A percentile compares a stretch with the other conserved stretches of the same genome.
Evolutionary conservation across 257 asterid genomes (phyloP).

Genomic region (Petrea volubilis): DNA sequence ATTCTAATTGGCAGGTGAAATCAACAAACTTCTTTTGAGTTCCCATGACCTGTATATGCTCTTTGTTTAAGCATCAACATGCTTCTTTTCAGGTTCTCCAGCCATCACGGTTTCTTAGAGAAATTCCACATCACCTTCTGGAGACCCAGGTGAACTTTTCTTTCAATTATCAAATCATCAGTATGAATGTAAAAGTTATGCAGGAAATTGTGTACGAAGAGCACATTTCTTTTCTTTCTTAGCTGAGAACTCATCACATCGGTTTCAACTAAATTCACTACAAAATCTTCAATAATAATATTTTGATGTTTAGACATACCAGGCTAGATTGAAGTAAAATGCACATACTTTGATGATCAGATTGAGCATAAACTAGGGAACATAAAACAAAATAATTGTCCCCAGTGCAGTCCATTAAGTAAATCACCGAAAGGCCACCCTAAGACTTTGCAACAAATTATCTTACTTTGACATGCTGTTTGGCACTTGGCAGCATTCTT

Average conservation of each 20-base stretch:
- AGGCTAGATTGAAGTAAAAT: not conserved
- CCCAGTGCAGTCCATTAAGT: not conserved
- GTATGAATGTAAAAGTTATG: not conserved
- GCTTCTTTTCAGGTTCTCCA: slow-evolving; percentile 73
- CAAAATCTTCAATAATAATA: slow-evolving; percentile 2
- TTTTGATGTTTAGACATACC: not conserved
- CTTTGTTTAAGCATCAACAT: slow-evolving; percentile 25
- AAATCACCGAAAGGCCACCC: not conserved
- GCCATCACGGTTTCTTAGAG: slow-evolving; percentile 93
- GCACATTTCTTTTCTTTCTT: not conserved
- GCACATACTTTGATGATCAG: slow-evolving; percentile 1
- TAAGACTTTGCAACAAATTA: not conserved
- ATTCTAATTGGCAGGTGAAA: slow-evolving; percentile 93
- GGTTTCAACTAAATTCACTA: not conserved
- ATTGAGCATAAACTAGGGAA: not conserved
- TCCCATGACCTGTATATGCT: slow-evolving; percentile 19
- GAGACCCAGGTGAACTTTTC: slow-evolving; percentile 58
- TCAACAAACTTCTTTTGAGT: slow-evolving; percentile 21
- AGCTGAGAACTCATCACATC: not conserved
- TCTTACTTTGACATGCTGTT: not conserved
- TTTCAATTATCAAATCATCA: slow-evolving; percentile 9
- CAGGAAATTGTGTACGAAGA: not conserved
- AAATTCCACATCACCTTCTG: slow-evolving; percentile 78
- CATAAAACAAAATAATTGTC: not conserved
- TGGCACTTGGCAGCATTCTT: not conserved